A percentile compares a stretch with the other conserved stretches of the same genome.
phyloP scores from a whole-genome alignment of 371 early-diverging fungal species.

The Massospora cicadina region DNA sequence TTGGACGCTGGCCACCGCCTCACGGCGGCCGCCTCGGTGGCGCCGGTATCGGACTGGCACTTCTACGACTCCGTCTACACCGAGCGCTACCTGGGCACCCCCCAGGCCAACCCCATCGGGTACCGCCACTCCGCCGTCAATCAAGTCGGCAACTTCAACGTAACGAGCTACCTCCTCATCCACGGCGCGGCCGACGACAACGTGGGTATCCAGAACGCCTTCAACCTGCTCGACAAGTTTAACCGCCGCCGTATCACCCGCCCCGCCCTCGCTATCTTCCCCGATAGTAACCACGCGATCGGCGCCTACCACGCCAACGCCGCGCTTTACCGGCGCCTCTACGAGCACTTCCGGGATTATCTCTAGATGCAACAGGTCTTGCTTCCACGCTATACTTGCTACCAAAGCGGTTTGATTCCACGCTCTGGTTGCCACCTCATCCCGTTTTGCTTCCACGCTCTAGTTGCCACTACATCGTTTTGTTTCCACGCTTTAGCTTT shows the following conservation, averaged over 20 bases:
- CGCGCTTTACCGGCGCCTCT: not conserved
- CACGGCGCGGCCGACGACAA: conserved; percentile 91
- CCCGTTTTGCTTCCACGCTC: too few species aligned
- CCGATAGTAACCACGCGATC: conserved; percentile 88
- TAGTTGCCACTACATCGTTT: too few species aligned
- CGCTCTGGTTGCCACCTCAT: too few species aligned
- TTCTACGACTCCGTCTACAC: conserved; percentile 83
- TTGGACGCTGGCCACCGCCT: conserved; percentile 59
- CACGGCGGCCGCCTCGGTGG: conserved; percentile 76
- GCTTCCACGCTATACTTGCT: too few species aligned
- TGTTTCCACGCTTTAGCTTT: too few species aligned
- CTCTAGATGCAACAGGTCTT: too few species aligned
- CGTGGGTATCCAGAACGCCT: conserved; percentile 83
- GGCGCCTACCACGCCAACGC: not conserved
- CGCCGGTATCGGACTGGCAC: conserved; percentile 92
- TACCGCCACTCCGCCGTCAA: conserved; percentile 60
- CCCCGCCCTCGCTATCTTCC: conserved; percentile 47
- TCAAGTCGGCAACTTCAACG: conserved; percentile 65
- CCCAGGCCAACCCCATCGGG: conserved; percentile 48
- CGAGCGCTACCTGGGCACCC: conserved; percentile 90
- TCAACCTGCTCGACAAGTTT: conserved; percentile 51
- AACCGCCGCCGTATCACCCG: conserved; percentile 19
- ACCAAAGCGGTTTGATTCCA: too few species aligned
- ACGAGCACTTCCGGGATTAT: not conserved
- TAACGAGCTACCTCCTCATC: conserved; percentile 56